Base-by-base conservation (phyloP, 2,329 filamentous ascomycete species). In the Xylaria sp. region DNA sequence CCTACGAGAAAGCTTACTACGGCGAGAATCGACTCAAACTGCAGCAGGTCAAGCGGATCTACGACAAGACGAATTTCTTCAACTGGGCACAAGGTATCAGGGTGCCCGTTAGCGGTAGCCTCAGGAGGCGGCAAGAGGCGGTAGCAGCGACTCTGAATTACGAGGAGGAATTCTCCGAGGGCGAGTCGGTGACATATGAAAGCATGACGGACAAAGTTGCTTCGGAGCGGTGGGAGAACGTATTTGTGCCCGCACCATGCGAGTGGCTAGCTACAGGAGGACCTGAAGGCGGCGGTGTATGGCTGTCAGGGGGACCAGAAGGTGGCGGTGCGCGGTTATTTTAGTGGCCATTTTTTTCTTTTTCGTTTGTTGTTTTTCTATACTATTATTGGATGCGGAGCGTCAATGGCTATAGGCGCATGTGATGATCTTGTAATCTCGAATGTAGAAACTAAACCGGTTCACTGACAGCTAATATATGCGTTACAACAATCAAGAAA, bases 1-100 rank as follows among this genome's bases (percentile, higher is more conserved):
- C 38, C 2, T 65, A 73, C 33, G 72, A 75, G n/a, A 61, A 51
- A n/a, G 70, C 71, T 3, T 77, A 77, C 58, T 77, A 69, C 37
- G 76, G 75, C 1, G 55, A 59, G 0, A 77, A 78, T 31, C 45
- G 51, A 2, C 2, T 60, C 0, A 54, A 67, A 35, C 33, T 77
- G 3, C 69, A 64, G 15, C 23, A 53, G 0, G 28, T 77, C 43
- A 78, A 77, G 63, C 6, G 65, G 3, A 35, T 68, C 0, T 77
- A 70, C 69, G 76, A 77, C 21, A 43, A 47, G 31, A 11, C 58
- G 0, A 67, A 74, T 6, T 69, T 72, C 55, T 77, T 76, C 35
- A 54, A 61, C 2, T 74, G 73, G 70, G 11, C 42, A 0, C 71
- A 75, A n/a, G 70, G 72, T 4, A 51, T 76, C 5, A 56, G 53